phyloP scores from a whole-genome alignment of 495 filamentous ascomycete genomes.

The Beverwykella pulmonaria region DNA sequence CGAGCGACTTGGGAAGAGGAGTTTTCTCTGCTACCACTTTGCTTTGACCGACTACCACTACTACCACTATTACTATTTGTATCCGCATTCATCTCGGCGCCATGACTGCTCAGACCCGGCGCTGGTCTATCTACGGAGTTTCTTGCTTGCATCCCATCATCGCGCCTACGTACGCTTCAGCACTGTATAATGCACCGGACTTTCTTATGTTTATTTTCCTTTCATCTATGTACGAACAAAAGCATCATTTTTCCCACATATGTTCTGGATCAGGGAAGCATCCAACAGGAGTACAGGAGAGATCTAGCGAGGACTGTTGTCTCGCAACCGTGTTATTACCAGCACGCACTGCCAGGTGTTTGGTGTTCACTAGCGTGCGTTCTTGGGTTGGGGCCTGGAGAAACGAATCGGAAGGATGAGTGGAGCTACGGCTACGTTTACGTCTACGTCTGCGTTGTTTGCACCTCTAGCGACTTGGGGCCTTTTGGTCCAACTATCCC shows the following conservation, averaged over 20 bases:
- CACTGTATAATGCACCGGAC: constrained; percentile 24
- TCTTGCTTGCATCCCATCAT: constrained; percentile 1
- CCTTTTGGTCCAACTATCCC: constrained; percentile 14
- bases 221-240: constrained; percentile 16
- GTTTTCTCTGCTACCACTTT: neutral
- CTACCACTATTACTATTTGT: neutral
- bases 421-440: constrained; percentile 8
- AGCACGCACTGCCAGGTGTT: constrained; percentile 22
- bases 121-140: constrained; percentile 20
- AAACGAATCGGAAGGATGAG: neutral
- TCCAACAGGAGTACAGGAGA: constrained; percentile 3
- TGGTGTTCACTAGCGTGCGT: constrained; percentile 14
- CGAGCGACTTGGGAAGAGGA: constrained; percentile 18
- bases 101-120: constrained; percentile 5
- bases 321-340: constrained; percentile 20
- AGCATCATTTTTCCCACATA: constrained; percentile 4
- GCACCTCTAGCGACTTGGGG: constrained; percentile 13
- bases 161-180: constrained; percentile 12
- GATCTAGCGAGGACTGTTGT: neutral
- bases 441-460: constrained; percentile 15
- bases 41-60: constrained; percentile 3
- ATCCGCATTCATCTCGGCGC: constrained; percentile 15
- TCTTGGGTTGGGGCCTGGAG: constrained; percentile 16
- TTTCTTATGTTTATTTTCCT: constrained; percentile 11
- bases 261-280: constrained; percentile 1